These are phyloP conservation scores for Ophiosphaerella herpotricha DNA, from an alignment of 2,329 filamentous ascomycete species.

Conservation along the genomic window DNA sequence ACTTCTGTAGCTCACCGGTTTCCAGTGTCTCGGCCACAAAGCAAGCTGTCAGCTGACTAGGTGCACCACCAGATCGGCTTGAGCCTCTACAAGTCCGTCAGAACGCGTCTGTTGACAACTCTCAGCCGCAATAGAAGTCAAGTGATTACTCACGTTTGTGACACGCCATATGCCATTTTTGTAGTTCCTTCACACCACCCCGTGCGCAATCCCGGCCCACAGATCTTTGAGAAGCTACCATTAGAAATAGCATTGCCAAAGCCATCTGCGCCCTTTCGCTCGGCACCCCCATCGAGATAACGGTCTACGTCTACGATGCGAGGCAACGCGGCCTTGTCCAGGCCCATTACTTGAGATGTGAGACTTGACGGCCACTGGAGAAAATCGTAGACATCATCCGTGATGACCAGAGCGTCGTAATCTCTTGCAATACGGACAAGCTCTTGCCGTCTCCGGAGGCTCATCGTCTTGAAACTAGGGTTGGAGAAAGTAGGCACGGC, in stretches of 20 bases:
- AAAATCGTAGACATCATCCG: conserved; percentile 94
- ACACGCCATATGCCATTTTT: conserved; percentile 64
- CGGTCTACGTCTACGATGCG: conserved; percentile 80
- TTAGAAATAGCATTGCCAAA: conserved; percentile 87
- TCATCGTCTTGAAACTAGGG: conserved; percentile 83
- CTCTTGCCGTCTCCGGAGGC: conserved; percentile 65
- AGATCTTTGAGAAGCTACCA: conserved; percentile 87
- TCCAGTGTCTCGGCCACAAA: conserved; percentile 61
- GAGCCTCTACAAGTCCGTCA: conserved; percentile 54
- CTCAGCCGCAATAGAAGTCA: not conserved
- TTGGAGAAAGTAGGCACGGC: conserved; percentile 88
- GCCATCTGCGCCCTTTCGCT: conserved; percentile 53
- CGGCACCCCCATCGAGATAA: conserved; percentile 63
- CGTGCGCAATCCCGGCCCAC: conserved; percentile 77
- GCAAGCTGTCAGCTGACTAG: conserved; percentile 63
- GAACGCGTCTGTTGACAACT: conserved; percentile 13
- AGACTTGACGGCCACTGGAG: conserved; percentile 71
- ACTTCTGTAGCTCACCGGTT: conserved; percentile 56
- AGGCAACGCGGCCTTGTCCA: conserved; percentile 60
- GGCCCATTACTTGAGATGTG: conserved; percentile 25
- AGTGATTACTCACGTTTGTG: conserved; percentile 56
- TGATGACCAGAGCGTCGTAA: conserved; percentile 80
- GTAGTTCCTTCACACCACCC: conserved; percentile 84
- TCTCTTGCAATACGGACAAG: conserved; percentile 78
- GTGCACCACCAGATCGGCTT: conserved; percentile 62